phyloP scores from a whole-genome alignment of 169 alveolate genomes.

The Plasmodium blacklocki region DNA sequence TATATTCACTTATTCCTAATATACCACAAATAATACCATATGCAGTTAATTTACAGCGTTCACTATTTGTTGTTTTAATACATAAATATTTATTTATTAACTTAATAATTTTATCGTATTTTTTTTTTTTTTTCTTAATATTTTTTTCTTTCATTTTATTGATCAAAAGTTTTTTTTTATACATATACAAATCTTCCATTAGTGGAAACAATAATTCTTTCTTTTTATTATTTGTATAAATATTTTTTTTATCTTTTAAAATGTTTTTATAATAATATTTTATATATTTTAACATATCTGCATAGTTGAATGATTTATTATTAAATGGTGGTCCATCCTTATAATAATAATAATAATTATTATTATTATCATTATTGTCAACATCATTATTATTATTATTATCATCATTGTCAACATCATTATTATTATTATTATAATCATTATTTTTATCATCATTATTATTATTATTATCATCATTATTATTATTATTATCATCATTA shows the following conservation, averaged over 20 bases:
- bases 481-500: no score
- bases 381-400: no score
- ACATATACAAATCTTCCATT: background rate
- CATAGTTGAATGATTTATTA: background rate
- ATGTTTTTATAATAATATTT: slow-evolving; percentile 5
- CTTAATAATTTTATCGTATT: slow-evolving; percentile 20
- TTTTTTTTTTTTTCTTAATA: slow-evolving; percentile 36
- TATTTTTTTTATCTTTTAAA: background rate
- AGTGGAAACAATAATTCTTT: background rate
- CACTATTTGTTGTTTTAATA: slow-evolving; percentile 61
- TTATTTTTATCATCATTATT: no score
- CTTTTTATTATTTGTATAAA: background rate
- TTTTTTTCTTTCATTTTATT: slow-evolving; percentile 10
- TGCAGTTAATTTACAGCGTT: slow-evolving; percentile 69
- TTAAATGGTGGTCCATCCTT: no score
- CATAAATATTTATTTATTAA: slow-evolving; percentile 42
- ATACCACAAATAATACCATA: slow-evolving; percentile 76
- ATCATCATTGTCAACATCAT: no score
- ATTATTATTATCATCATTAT: no score
- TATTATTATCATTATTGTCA: no score
- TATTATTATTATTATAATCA: no score
- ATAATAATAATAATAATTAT: no score
- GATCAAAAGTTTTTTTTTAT: background rate
- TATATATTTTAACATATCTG: background rate
- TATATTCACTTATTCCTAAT: slow-evolving; percentile 51